Evolutionary conservation across 2,329 filamentous ascomycete genomes (phyloP).

Genomic region (Phaeosphaeriaceae sp.): DNA sequence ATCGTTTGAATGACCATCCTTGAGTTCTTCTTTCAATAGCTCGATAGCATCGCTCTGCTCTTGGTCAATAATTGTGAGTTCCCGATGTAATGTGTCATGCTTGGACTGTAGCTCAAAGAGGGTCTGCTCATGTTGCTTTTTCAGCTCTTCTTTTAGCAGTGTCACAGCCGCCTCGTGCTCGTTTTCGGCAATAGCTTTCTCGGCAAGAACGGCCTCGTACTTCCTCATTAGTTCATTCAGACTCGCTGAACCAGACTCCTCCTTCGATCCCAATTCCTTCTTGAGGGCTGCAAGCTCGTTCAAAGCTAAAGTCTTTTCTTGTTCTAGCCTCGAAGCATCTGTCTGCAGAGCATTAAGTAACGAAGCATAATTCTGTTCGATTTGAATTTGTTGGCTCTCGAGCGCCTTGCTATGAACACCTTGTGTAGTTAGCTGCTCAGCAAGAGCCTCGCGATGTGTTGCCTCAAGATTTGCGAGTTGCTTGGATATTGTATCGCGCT

Average conservation of each 20-base stretch:
- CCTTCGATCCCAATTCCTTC: slow-evolving; percentile 26
- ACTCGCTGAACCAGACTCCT: slow-evolving; percentile 22
- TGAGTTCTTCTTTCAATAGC: slow-evolving; percentile 36
- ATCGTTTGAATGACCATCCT: slow-evolving; percentile 37
- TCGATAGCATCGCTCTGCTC: slow-evolving; percentile 42
- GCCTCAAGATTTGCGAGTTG: slow-evolving; percentile 33
- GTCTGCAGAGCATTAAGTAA: slow-evolving; percentile 39
- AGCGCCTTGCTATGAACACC: slow-evolving; percentile 32
- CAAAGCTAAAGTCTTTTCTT: slow-evolving; percentile 34
- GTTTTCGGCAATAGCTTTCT: slow-evolving; percentile 35
- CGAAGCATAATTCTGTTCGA: slow-evolving; percentile 39
- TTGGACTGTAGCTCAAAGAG: slow-evolving; percentile 34
- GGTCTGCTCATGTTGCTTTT: slow-evolving; percentile 33
- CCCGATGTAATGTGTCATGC: slow-evolving; percentile 28
- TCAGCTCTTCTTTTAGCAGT: slow-evolving; percentile 33
- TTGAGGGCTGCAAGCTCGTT: slow-evolving; percentile 33
- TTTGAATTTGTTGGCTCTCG: slow-evolving; percentile 30
- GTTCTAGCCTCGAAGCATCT: slow-evolving; percentile 32
- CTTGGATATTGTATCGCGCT: slow-evolving; percentile 26
- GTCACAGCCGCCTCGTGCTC: slow-evolving; percentile 37
- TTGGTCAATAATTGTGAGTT: slow-evolving; percentile 32
- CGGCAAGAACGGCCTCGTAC: slow-evolving; percentile 34
- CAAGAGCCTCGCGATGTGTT: slow-evolving; percentile 19
- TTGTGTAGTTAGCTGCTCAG: slow-evolving; percentile 24
- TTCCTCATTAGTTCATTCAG: slow-evolving; percentile 30